Percentiles rank a stretch among this genome's conserved stretches.
Evolutionary conservation across 164 flowering plant genomes (phyloP).

Genomic region (Vitis rupestris): DNA sequence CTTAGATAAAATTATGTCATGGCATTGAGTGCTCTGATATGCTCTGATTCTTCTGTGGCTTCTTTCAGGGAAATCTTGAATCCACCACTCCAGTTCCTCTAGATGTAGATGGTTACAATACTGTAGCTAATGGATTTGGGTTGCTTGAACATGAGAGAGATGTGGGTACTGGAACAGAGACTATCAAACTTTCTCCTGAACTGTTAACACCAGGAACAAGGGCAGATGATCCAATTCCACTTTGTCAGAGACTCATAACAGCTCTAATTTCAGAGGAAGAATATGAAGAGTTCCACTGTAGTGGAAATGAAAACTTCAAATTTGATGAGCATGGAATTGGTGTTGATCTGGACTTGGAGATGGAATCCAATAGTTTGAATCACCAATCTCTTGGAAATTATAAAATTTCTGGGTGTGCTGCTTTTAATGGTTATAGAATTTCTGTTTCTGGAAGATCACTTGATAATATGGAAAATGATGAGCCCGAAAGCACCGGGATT

Average conservation of each 20-base stretch:
- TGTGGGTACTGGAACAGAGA: slow-evolving; percentile 18
- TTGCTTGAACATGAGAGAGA: slow-evolving; percentile 28
- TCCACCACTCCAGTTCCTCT: slow-evolving; percentile 16
- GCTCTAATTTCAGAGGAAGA: slow-evolving; percentile 72
- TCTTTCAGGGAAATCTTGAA: slow-evolving; percentile 42
- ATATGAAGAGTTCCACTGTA: slow-evolving; percentile 27
- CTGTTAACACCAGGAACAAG: slow-evolving; percentile 20
- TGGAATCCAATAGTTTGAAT: slow-evolving; percentile 35
- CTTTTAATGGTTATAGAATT: slow-evolving; percentile 50
- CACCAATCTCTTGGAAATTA: slow-evolving; percentile 23
- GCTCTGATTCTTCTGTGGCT: neutral
- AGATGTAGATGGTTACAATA: slow-evolving; percentile 23
- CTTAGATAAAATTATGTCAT: neutral
- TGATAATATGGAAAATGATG: slow-evolving; percentile 37
- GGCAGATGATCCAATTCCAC: slow-evolving; percentile 33
- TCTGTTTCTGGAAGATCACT: slow-evolving; percentile 28
- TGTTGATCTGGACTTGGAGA: slow-evolving; percentile 47
- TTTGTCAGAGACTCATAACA: slow-evolving; percentile 66
- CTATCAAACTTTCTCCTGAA: slow-evolving; percentile 27
- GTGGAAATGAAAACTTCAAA: slow-evolving; percentile 34
- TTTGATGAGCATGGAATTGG: slow-evolving; percentile 39
- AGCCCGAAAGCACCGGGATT: slow-evolving; percentile 26
- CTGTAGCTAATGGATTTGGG: slow-evolving; percentile 35
- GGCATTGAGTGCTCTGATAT: neutral
- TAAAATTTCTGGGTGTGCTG: slow-evolving; percentile 34